These are phyloP conservation scores for Paecilomyces sp. DNA, from an alignment of 2,329 filamentous ascomycete species.

Conservation along the genomic window DNA sequence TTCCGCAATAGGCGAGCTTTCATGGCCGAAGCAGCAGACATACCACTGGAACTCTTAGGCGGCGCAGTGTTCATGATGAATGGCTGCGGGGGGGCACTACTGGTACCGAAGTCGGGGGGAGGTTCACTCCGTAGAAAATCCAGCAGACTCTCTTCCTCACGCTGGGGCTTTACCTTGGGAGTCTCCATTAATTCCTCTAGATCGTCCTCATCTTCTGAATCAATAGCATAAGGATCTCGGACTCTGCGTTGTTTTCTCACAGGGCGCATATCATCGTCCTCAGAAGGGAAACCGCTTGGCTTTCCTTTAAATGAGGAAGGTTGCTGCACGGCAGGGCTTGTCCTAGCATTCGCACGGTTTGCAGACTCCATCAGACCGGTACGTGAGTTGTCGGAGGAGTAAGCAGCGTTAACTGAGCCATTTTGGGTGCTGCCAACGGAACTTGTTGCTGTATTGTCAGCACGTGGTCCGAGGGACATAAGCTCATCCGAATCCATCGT, in stretches of 20 bases:
- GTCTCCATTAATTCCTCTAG: conserved; percentile 49
- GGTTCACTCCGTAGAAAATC: conserved; percentile 42
- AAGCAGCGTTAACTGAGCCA: conserved; percentile 43
- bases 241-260: conserved; percentile 69
- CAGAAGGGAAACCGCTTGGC: conserved; percentile 9
- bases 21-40: conserved; percentile 17
- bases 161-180: conserved; percentile 21
- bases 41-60: conserved; percentile 10
- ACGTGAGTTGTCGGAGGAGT: conserved; percentile 67
- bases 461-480: conserved; percentile 22
- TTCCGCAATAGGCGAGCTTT: conserved; percentile 29
- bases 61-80: conserved; percentile 14
- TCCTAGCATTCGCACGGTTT: conserved; percentile 20
- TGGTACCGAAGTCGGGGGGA: conserved; percentile 26
- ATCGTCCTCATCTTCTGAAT: conserved; percentile 63
- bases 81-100: conserved; percentile 22
- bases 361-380: conserved; percentile 56
- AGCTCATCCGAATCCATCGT: conserved; percentile 81
- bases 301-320: neutral
- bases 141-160: conserved; percentile 40
- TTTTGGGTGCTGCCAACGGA: conserved; percentile 41
- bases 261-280: conserved; percentile 45
- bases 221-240: conserved; percentile 89
- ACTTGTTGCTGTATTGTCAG: conserved; percentile 22
- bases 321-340: conserved; percentile 13